phyloP scores from a whole-genome alignment of 2,329 filamentous ascomycete species.

The Colletotrichum eleusines region DNA sequence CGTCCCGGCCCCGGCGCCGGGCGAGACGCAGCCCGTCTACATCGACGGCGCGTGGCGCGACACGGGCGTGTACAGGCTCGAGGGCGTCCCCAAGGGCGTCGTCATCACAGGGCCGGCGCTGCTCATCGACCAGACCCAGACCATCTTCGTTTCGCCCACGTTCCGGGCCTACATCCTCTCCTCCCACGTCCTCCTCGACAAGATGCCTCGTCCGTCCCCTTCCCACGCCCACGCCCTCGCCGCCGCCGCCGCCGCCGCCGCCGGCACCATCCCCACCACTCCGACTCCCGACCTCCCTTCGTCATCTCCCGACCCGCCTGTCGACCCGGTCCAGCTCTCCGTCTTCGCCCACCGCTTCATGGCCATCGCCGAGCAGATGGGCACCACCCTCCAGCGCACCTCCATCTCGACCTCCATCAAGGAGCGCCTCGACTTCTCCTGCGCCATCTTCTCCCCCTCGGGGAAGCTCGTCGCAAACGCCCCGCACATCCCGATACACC shows the following conservation, averaged over 20 bases:
- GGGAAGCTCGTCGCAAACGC: constrained; percentile 58
- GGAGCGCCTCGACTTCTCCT: constrained; percentile 58
- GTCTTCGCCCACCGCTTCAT: constrained; percentile 70
- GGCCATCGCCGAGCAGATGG: constrained; percentile 71
- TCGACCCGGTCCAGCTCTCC: constrained; percentile 65
- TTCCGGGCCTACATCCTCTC: constrained; percentile 48
- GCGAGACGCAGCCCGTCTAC: constrained; percentile 47
- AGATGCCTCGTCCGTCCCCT: constrained; percentile 1
- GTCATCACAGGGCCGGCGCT: constrained; percentile 50
- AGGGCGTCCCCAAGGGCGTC: constrained; percentile 42
- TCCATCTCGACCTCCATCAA: constrained; percentile 64
- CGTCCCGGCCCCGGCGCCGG: constrained; percentile 21
- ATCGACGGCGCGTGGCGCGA: constrained; percentile 47
- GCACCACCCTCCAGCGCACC: constrained; percentile 66
- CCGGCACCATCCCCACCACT: not conserved
- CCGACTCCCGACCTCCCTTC: not conserved
- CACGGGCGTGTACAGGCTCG: constrained; percentile 47
- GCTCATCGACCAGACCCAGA: constrained; percentile 50
- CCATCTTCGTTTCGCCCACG: constrained; percentile 46
- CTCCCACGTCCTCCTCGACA: constrained; percentile 50
- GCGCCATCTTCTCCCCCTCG: constrained; percentile 56
- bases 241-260: too few species aligned
- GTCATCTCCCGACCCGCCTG: constrained; percentile 8
- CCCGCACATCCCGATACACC: constrained; percentile 56
- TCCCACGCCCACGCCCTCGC: not conserved